phyloP scores from a whole-genome alignment of 2,329 filamentous ascomycete genomes.

The Pestalotiopsis fici region DNA sequence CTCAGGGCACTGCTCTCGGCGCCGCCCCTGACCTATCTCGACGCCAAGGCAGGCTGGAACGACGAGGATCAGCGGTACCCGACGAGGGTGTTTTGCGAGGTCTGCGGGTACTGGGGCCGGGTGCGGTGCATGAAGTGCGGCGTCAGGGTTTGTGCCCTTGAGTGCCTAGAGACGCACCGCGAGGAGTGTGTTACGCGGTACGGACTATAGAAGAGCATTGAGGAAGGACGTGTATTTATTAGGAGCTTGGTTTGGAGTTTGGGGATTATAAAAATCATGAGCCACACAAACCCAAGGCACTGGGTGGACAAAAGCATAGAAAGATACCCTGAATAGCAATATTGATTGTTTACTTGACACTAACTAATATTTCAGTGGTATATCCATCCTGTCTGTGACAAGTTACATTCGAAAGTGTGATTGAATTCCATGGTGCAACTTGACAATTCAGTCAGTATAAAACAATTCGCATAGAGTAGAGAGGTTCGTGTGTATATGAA shows the following conservation, averaged over 20 bases:
- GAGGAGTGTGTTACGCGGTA: conserved; percentile 72
- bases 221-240: background rate
- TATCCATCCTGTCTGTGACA: background rate
- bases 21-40: conserved; percentile 68
- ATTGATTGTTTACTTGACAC: background rate
- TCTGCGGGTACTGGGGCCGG: conserved; percentile 81
- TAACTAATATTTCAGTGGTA: background rate
- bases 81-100: conserved; percentile 69
- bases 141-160: conserved; percentile 74
- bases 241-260: background rate
- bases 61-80: conserved; percentile 49
- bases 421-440: no score
- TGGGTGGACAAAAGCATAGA: background rate
- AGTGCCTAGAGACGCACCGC: conserved; percentile 71
- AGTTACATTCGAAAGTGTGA: no score
- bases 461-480: no score
- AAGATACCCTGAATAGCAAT: background rate
- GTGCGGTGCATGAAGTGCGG: conserved; percentile 78
- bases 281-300: background rate
- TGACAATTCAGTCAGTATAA: no score
- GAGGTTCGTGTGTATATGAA: no score
- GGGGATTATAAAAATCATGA: background rate
- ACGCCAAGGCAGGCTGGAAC: conserved; percentile 54
- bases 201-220: conserved; percentile 34
- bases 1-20: conserved; percentile 64